phyloP scores from a whole-genome alignment of 2,329 filamentous ascomycete species.

The Cladosporium sp. region DNA sequence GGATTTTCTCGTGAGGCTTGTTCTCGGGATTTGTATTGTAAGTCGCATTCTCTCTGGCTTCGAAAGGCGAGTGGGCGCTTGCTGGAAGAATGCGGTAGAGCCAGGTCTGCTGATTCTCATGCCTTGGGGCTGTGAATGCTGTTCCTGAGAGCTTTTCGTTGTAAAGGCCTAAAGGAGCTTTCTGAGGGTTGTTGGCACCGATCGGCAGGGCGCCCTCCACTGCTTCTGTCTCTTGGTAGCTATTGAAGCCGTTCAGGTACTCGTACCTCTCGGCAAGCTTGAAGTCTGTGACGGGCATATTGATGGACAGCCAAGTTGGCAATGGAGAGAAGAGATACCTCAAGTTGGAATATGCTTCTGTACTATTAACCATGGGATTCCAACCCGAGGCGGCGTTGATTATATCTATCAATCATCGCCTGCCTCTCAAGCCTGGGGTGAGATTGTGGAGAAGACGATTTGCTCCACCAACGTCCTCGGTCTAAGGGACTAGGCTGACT shows the following conservation, averaged over 20 bases:
- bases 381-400: not conserved
- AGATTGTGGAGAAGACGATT: not conserved
- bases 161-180: conserved; percentile 72
- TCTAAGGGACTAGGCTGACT: not conserved
- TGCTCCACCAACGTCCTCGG: conserved; percentile 1
- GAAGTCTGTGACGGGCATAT: conserved; percentile 63
- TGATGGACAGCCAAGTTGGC: conserved; percentile 17
- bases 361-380: not conserved
- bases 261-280: conserved; percentile 62
- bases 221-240: conserved; percentile 76
- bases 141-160: conserved; percentile 65
- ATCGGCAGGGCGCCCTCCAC: conserved; percentile 68
- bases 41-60: conserved; percentile 44
- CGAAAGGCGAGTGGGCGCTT: conserved; percentile 53
- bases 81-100: conserved; percentile 54
- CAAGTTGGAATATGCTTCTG: no score
- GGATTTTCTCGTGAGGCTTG: conserved; percentile 53
- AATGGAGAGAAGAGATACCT: not conserved
- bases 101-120: conserved; percentile 56
- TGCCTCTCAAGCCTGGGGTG: not conserved
- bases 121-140: conserved; percentile 54
- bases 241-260: conserved; percentile 75
- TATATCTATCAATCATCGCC: conserved; percentile 1
- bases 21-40: conserved; percentile 49
- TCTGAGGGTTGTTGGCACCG: conserved; percentile 77